Evolutionary conservation across 768 basidiomycete species (phyloP).

Genomic region (Boletus insuetus): DNA sequence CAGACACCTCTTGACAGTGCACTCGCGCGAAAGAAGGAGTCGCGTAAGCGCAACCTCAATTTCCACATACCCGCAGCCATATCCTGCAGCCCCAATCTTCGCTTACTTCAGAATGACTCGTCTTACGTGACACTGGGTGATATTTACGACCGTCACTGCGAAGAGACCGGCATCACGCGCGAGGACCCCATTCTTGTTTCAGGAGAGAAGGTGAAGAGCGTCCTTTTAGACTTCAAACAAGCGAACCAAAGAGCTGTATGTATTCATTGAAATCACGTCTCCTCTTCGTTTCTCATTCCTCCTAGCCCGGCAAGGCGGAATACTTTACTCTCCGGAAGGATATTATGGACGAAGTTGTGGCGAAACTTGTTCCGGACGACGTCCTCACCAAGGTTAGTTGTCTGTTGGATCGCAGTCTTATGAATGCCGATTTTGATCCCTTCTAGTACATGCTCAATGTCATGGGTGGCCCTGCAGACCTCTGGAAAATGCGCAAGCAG

Average conservation of each 20-base stretch:
- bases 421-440: neutral
- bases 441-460: constrained; percentile 85
- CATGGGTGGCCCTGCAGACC: constrained; percentile 78
- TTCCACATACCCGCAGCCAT: constrained; percentile 92
- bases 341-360: constrained; percentile 80
- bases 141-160: constrained; percentile 89
- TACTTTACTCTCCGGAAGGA: constrained; percentile 76
- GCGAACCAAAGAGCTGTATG: constrained; percentile 40
- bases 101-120: constrained; percentile 87
- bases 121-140: constrained; percentile 91
- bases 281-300: neutral
- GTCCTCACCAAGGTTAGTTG: constrained; percentile 71
- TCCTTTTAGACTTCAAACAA: constrained; percentile 58
- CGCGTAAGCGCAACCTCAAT: constrained; percentile 81
- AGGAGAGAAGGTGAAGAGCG: constrained; percentile 78
- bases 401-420: neutral
- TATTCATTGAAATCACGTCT: neutral
- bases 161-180: constrained; percentile 65
- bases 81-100: constrained; percentile 77
- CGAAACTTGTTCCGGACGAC: constrained; percentile 88
- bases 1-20: constrained; percentile 48
- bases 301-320: constrained; percentile 60
- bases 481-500: constrained; percentile 98
- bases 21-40: constrained; percentile 85
- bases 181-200: constrained; percentile 88